phyloP scores from a whole-genome alignment of 331 rosid genomes.

The Arachis monticola region DNA sequence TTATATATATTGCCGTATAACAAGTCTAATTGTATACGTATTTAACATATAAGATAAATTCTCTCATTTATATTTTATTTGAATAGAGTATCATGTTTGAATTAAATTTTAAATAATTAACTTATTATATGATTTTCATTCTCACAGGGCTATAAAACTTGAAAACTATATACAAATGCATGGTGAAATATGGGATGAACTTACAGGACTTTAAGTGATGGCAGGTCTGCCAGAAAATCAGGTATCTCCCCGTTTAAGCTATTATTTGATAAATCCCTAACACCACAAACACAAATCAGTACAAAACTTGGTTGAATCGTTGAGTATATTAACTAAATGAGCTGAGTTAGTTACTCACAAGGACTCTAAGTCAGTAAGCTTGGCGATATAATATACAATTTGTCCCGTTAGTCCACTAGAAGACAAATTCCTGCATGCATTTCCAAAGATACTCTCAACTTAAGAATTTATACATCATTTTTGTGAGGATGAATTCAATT shows the following conservation, averaged over 20 bases:
- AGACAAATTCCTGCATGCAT: slow-evolving; percentile 55
- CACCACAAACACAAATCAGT: slow-evolving; percentile 8
- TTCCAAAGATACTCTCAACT: not conserved
- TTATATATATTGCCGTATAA: not conserved
- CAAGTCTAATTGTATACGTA: no score
- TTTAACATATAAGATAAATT: not conserved
- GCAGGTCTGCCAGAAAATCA: slow-evolving; percentile 47
- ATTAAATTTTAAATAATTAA: no score
- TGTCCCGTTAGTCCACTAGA: slow-evolving; percentile 55
- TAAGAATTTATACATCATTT: slow-evolving; percentile 2
- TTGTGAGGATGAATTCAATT: slow-evolving; percentile 49
- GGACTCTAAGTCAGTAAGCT: slow-evolving; percentile 44
- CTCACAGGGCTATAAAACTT: no score
- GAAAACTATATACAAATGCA: not conserved
- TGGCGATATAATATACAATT: slow-evolving; percentile 38
- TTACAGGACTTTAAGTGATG: slow-evolving; percentile 54
- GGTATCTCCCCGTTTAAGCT: slow-evolving; percentile 56
- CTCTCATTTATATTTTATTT: not conserved
- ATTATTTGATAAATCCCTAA: slow-evolving; percentile 69
- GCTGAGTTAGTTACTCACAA: slow-evolving; percentile 43
- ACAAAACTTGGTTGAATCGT: not conserved
- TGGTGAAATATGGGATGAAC: slow-evolving; percentile 28
- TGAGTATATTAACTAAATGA: no score
- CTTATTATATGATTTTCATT: no score
- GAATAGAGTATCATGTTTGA: no score